Base-by-base conservation (phyloP, 768 basidiomycete species). In the Mycena crocata region DNA sequence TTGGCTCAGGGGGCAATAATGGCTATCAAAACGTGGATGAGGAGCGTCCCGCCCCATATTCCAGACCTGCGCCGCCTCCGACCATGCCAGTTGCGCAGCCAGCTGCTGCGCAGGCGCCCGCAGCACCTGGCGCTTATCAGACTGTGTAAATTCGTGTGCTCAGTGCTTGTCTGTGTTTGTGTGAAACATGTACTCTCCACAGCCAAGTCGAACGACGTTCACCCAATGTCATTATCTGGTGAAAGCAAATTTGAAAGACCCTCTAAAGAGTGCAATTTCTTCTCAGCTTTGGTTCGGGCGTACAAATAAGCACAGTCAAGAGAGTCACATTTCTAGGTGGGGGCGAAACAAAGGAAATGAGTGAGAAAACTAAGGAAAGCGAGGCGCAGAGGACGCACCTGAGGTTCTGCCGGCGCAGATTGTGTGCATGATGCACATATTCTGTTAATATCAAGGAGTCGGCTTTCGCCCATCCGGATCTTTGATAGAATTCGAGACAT, bases 271-370 rank as follows among this genome's bases (percentile, higher is more conserved):
- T 81, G 80, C 48, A 79, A 70, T 57, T 79, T 80, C 28, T 75
- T 74, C 54, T 90, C 89, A 7, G 85, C 81, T 70, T 87, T 90
- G 66, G 85, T 87, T 37, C 94, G 83, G 32, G 90, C 86, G 70
- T 89, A 98, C 35, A 95, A 77, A 88, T 93, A 92, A 0, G 91
- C 86, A 75, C 96, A 99, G 73, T 98, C 95, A 49, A 93, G 80
- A 10, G 93, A 94, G 72, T 92, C 89, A 78, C 96, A 99, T 35
- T 85, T 76, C 49, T 90, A n/a, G n/a, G n/a, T n/a, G n/a, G n/a
- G n/a, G n/a, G n/a, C n/a, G n/a, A n/a, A n/a, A n/a, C n/a, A n/a
- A n/a, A n/a, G n/a, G n/a, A n/a, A n/a, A n/a, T n/a, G n/a, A n/a
- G n/a, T n/a, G n/a, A n/a, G n/a, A n/a, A n/a, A n/a, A n/a, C n/a